Evolutionary conservation across 1,284 basidiomycete genomes (phyloP).

Genomic region (Pseudozyma flocculosa): DNA sequence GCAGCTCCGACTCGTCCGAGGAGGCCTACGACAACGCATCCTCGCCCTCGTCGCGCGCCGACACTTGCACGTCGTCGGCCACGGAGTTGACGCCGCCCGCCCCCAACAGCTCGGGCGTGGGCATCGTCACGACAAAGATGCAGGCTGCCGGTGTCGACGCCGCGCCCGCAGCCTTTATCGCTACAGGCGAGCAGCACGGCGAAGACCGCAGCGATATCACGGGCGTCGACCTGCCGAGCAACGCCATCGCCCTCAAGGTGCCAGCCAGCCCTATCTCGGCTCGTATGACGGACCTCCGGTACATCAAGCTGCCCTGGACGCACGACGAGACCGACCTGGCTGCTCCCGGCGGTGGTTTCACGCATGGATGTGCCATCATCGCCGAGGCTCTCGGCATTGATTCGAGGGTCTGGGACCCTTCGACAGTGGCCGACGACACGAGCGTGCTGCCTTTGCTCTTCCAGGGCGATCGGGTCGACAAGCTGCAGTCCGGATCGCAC

Average conservation of each 20-base stretch:
- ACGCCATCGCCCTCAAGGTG: slow-evolving; percentile 33
- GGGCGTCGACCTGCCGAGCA: slow-evolving; percentile 34
- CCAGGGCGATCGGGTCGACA: slow-evolving; percentile 7
- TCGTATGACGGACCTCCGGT: slow-evolving; percentile 58
- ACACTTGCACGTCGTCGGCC: slow-evolving; percentile 32
- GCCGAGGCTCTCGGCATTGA: slow-evolving; percentile 68
- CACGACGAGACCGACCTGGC: slow-evolving; percentile 63
- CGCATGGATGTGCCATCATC: slow-evolving; percentile 45
- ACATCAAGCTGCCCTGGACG: slow-evolving; percentile 90
- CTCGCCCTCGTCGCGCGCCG: slow-evolving; percentile 24
- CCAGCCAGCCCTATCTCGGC: slow-evolving; percentile 14
- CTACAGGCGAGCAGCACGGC: neutral
- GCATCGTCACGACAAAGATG: neutral
- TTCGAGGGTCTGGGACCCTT: slow-evolving; percentile 24
- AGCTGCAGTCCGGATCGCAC: slow-evolving; percentile 11
- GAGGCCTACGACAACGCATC: slow-evolving; percentile 29
- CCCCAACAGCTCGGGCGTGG: slow-evolving; percentile 5
- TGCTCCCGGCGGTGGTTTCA: slow-evolving; percentile 36
- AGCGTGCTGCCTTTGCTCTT: slow-evolving; percentile 61
- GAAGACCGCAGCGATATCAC: slow-evolving; percentile 4
- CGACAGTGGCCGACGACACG: slow-evolving; percentile 61
- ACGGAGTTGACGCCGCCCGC: slow-evolving; percentile 32
- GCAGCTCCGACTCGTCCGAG: slow-evolving; percentile 28
- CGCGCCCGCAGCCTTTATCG: neutral
- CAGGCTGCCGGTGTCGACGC: neutral